phyloP scores from a whole-genome alignment of 257 asterid species.

The Solanum medicagineum region DNA sequence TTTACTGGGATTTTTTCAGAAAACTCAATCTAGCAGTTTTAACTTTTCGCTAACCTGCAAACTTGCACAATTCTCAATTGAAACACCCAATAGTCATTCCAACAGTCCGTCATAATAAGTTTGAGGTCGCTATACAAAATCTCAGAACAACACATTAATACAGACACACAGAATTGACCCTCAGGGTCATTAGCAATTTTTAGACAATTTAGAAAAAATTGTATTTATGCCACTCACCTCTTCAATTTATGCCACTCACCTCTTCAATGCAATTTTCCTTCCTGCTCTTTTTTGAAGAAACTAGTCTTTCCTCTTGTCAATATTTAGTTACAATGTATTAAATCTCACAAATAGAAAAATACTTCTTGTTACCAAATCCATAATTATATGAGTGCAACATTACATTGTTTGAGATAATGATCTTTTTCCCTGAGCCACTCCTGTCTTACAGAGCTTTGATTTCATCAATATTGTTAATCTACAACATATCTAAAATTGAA shows the following conservation, averaged over 20 bases:
- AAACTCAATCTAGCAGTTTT: too few species aligned
- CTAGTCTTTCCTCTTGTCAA: constrained; percentile 20
- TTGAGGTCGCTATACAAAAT: too few species aligned
- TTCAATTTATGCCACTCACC: constrained; percentile 21
- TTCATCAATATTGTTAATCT: background rate
- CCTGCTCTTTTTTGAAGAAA: constrained; percentile 29
- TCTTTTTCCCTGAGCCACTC: constrained; percentile 22
- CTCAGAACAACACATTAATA: too few species aligned
- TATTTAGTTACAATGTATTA: constrained; percentile 6
- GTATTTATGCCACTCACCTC: constrained; percentile 25
- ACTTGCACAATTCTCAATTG: too few species aligned
- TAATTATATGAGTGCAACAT: background rate
- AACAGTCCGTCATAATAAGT: too few species aligned
- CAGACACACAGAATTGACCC: too few species aligned
- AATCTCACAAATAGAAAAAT: background rate
- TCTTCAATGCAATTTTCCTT: constrained; percentile 49
- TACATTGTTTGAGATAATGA: constrained; percentile 6
- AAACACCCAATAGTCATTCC: too few species aligned
- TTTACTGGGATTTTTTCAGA: too few species aligned
- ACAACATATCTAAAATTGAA: constrained; percentile 43
- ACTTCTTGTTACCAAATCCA: background rate
- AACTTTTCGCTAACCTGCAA: too few species aligned
- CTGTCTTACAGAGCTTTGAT: background rate
- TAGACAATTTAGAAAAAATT: background rate
- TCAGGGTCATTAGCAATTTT: background rate